Evolutionary conservation across 495 filamentous ascomycete species (phyloP).

Genomic region (Penicillium paradoxum): DNA sequence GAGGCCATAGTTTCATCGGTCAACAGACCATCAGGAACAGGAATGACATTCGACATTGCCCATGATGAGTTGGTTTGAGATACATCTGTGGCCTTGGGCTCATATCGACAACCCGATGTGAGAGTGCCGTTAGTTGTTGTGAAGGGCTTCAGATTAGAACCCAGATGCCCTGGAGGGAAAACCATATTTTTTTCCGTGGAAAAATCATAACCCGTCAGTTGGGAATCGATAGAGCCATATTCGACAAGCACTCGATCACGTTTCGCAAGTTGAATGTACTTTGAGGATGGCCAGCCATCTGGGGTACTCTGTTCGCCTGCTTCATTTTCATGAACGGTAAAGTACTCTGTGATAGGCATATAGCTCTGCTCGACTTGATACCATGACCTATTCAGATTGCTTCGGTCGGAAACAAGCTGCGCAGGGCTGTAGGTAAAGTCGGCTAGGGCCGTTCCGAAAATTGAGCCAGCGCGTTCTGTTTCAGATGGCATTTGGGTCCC

Average conservation of each 20-base stretch:
- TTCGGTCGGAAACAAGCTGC: conserved; percentile 43
- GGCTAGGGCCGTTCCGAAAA: conserved; percentile 37
- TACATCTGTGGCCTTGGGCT: conserved; percentile 31
- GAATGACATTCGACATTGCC: conserved; percentile 38
- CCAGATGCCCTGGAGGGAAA: conserved; percentile 40
- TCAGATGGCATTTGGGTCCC: conserved; percentile 29
- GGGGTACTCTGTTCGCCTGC: conserved; percentile 44
- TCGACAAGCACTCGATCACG: conserved; percentile 47
- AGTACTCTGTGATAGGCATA: conserved; percentile 51
- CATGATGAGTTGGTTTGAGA: conserved; percentile 53
- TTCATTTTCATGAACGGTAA: conserved; percentile 32
- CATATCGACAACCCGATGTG: conserved; percentile 49
- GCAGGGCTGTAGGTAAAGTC: conserved; percentile 51
- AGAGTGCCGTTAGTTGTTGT: conserved; percentile 32
- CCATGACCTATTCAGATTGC: conserved; percentile 57
- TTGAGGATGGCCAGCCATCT: conserved; percentile 60
- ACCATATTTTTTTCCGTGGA: conserved; percentile 36
- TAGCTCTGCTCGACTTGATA: conserved; percentile 40
- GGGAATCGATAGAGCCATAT: conserved; percentile 53
- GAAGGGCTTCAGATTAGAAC: conserved; percentile 23
- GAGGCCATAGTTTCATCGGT: conserved; percentile 29
- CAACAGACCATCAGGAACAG: conserved; percentile 26
- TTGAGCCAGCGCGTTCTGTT: conserved; percentile 27
- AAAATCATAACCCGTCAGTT: conserved; percentile 50
- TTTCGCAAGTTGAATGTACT: conserved; percentile 49